These are phyloP conservation scores for Cyberlindnera amylophila DNA, from an alignment of 805 yeast species.

Conservation along the genomic window DNA sequence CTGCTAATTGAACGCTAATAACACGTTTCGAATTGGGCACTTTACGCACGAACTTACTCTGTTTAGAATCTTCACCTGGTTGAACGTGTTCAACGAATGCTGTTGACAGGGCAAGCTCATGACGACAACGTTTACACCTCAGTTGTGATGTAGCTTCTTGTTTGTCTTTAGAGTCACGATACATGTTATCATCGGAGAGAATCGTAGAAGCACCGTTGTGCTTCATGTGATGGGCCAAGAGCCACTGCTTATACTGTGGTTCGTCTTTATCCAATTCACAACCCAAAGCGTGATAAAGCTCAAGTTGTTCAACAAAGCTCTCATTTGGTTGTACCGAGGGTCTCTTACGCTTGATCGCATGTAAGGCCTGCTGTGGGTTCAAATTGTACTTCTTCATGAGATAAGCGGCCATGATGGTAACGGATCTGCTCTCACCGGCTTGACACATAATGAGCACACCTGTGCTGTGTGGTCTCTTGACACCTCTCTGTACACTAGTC, in stretches of 20 bases:
- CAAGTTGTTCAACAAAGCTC: slow-evolving; percentile 69
- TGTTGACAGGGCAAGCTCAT: slow-evolving; percentile 57
- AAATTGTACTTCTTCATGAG: slow-evolving; percentile 75
- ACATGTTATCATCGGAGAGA: slow-evolving; percentile 29
- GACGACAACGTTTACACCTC: slow-evolving; percentile 83
- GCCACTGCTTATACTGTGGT: slow-evolving; percentile 42
- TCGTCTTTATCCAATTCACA: slow-evolving; percentile 31
- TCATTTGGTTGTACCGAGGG: slow-evolving; percentile 64
- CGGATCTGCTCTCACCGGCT: slow-evolving; percentile 91
- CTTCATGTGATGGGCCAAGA: slow-evolving; percentile 33
- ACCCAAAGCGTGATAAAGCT: slow-evolving; percentile 50
- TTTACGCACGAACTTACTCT: slow-evolving; percentile 60
- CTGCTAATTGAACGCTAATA: slow-evolving; percentile 53
- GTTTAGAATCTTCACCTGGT: slow-evolving; percentile 62
- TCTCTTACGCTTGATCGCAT: slow-evolving; percentile 69
- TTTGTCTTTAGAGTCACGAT: slow-evolving; percentile 25
- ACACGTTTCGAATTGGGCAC: slow-evolving; percentile 61
- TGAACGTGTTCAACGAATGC: slow-evolving; percentile 63
- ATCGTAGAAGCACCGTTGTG: slow-evolving; percentile 34
- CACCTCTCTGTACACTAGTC: slow-evolving; percentile 25
- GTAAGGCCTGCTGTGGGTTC: slow-evolving; percentile 56
- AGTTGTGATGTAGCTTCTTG: slow-evolving; percentile 34
- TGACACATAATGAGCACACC: slow-evolving; percentile 70
- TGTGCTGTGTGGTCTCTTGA: slow-evolving; percentile 35
- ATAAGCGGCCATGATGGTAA: slow-evolving; percentile 81